Percentiles rank a stretch among this genome's conserved stretches.
These are phyloP conservation scores for Darksidea phi DNA, from an alignment of 495 filamentous ascomycete species.

Conservation along the genomic window DNA sequence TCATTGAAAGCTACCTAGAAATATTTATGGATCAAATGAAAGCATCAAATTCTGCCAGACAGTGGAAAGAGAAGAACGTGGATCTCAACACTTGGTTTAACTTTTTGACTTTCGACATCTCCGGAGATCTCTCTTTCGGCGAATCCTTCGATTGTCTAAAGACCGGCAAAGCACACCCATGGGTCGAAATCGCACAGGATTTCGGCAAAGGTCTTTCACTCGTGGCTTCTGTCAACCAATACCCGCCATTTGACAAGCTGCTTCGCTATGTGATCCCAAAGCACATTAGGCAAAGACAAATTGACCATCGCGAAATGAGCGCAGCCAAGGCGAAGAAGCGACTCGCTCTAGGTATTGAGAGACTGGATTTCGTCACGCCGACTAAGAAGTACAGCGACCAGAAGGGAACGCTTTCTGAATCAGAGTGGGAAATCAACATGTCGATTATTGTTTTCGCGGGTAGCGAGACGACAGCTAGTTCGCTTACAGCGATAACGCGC, in stretches of 20 bases:
- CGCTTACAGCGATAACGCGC: conserved; percentile 12
- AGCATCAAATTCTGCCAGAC: not conserved
- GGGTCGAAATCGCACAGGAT: conserved; percentile 17
- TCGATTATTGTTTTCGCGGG: conserved; percentile 27
- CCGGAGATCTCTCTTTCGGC: conserved; percentile 28
- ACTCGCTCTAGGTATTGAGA: conserved; percentile 7
- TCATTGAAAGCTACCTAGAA: conserved; percentile 14
- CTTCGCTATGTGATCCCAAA: conserved; percentile 21
- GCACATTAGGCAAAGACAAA: conserved; percentile 15
- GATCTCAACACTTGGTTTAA: conserved; percentile 29
- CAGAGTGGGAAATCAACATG: conserved; percentile 29
- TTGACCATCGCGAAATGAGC: conserved; percentile 19
- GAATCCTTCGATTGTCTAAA: conserved; percentile 28
- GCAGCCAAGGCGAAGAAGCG: conserved; percentile 15
- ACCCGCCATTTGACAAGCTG: conserved; percentile 16
- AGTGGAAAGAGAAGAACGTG: conserved; percentile 5
- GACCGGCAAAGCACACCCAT: conserved; percentile 22
- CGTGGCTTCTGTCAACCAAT: conserved; percentile 14
- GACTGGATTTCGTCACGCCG: conserved; percentile 23
- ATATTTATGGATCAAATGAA: conserved; percentile 20
- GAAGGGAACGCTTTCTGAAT: not conserved
- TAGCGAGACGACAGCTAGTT: conserved; percentile 25
- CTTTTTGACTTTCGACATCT: conserved; percentile 28
- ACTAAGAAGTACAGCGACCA: conserved; percentile 22
- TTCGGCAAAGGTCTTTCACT: conserved; percentile 20